A percentile compares a stretch with the other conserved stretches of the same genome.
phyloP scores from a whole-genome alignment of 2,329 filamentous ascomycete species.

The Colletotrichum karsti region DNA sequence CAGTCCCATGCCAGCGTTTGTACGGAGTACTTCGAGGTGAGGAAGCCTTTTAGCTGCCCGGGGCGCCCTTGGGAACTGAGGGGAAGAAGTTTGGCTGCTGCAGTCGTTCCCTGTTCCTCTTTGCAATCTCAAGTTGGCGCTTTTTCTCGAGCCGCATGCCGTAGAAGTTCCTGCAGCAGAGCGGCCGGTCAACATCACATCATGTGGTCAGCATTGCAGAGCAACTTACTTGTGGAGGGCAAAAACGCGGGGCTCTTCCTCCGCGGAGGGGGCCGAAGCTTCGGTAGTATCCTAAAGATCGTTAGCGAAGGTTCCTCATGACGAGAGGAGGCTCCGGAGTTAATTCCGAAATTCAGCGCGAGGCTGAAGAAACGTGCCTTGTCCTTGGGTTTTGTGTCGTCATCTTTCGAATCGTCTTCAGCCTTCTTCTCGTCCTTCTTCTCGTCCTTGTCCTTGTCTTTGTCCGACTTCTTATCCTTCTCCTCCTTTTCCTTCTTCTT shows the following conservation, averaged over 20 bases:
- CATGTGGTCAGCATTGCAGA: background rate
- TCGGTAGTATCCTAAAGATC: conserved; percentile 53
- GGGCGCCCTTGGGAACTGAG: conserved; percentile 76
- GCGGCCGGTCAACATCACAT: background rate
- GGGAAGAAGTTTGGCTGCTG: conserved; percentile 85
- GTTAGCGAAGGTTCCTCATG: background rate
- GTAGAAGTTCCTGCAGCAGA: conserved; percentile 80
- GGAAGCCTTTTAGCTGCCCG: conserved; percentile 38
- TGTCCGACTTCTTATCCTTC: conserved; percentile 61
- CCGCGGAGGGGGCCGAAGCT: conserved; percentile 46
- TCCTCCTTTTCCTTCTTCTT: conserved; percentile 75
- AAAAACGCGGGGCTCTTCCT: conserved; percentile 83
- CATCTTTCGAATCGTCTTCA: conserved; percentile 44
- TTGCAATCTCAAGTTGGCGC: conserved; percentile 80
- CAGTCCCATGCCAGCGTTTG: too few species aligned
- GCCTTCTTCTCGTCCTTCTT: conserved; percentile 51
- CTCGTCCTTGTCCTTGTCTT: conserved; percentile 54
- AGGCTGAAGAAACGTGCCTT: conserved; percentile 33
- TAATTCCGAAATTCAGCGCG: background rate
- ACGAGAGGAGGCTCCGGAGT: background rate
- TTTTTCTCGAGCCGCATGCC: conserved; percentile 85
- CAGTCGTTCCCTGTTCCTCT: conserved; percentile 81
- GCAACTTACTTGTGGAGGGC: conserved; percentile 44
- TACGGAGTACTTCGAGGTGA: too few species aligned
- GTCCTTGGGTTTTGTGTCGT: conserved; percentile 42